Evolutionary conservation across 192 early-diverging fungal species (phyloP).

Genomic region (Entophlyctis luteolus): DNA sequence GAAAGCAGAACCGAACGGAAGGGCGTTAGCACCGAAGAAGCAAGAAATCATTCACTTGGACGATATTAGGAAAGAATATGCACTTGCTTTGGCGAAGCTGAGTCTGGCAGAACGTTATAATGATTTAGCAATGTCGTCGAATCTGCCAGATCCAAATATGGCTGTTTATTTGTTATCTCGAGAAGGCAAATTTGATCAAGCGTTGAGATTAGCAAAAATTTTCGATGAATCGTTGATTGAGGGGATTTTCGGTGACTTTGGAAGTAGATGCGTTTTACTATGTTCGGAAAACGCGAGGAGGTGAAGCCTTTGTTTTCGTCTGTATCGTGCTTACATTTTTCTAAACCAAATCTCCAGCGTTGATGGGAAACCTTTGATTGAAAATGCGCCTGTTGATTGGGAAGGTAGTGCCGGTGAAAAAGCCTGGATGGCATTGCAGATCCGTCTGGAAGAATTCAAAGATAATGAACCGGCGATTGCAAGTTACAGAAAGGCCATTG

Average conservation of each 20-base stretch:
- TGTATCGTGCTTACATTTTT: too few species aligned
- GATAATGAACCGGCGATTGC: not conserved
- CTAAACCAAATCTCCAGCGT: too few species aligned
- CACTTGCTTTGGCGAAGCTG: conserved; percentile 31
- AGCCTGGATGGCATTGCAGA: conserved; percentile 34
- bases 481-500: conserved; percentile 19
- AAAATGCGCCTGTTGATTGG: conserved; percentile 23
- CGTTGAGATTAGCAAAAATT: conserved; percentile 25
- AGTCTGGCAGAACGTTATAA: conserved; percentile 1
- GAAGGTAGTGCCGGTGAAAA: conserved; percentile 20
- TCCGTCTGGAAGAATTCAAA: conserved; percentile 21
- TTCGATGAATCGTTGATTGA: conserved; percentile 23
- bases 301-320: too few species aligned
- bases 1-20: not conserved
- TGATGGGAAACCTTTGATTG: conserved; percentile 10
- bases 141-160: conserved; percentile 13
- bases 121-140: not conserved
- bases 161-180: conserved; percentile 23
- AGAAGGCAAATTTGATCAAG: conserved; percentile 28
- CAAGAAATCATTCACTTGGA: conserved; percentile 5
- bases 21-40: not conserved
- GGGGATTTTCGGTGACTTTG: conserved; percentile 26
- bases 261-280: conserved; percentile 18
- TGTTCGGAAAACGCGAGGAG: too few species aligned
- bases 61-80: conserved; percentile 33